A percentile compares a stretch with the other conserved stretches of the same genome.
Evolutionary conservation across 345 rosid genomes (phyloP).

Genomic region (Psidium guajava): DNA sequence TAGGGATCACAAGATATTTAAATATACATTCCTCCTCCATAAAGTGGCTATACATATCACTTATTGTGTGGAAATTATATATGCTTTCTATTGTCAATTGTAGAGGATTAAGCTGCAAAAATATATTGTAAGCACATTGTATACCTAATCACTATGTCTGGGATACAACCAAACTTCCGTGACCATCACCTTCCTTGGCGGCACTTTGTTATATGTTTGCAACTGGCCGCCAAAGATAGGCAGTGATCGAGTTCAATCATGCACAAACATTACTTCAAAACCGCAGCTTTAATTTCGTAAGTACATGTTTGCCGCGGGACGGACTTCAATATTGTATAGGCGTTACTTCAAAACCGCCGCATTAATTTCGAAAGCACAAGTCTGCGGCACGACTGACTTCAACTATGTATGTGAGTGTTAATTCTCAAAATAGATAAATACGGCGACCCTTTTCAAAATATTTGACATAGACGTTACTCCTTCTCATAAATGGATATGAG

Average conservation of each 20-base stretch:
- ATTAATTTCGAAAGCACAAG: background rate
- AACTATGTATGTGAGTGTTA: background rate
- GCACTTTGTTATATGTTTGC: background rate
- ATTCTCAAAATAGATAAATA: background rate
- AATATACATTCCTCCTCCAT: background rate
- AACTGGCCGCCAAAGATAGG: background rate
- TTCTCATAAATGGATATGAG: background rate
- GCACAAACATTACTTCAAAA: background rate
- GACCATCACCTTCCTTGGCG: background rate
- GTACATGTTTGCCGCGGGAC: background rate
- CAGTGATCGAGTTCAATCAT: background rate
- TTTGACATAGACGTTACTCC: background rate
- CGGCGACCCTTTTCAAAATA: background rate
- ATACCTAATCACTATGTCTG: background rate
- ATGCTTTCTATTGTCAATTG: background rate
- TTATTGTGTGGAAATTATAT: background rate
- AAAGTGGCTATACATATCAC: background rate
- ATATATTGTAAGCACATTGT: background rate
- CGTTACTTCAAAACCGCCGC: background rate
- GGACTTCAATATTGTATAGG: background rate
- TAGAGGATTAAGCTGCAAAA: background rate
- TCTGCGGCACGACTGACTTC: background rate
- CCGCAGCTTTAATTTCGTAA: background rate
- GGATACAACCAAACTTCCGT: background rate
- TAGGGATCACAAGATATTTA: background rate